A percentile compares a stretch with the other conserved stretches of the same genome.
These are phyloP conservation scores for Beta corolliflora DNA, from an alignment of 179 eudicot species.

Conservation along the genomic window DNA sequence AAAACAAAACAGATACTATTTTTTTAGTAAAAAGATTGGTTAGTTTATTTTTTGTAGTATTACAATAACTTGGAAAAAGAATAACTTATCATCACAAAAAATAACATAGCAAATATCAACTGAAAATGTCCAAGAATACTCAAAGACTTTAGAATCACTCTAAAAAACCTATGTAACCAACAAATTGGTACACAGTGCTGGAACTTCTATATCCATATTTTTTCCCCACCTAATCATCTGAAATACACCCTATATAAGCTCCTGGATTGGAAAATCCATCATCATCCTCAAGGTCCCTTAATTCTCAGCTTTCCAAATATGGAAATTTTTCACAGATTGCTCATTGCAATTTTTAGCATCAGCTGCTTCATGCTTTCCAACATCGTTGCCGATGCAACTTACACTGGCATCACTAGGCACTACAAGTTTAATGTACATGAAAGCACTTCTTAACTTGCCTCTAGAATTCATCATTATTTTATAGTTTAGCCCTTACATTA, in stretches of 20 bases:
- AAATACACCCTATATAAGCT: slow-evolving; percentile 19
- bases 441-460: background rate
- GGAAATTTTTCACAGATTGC: slow-evolving; percentile 6
- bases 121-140: too few species aligned
- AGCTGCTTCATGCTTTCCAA: slow-evolving; percentile 10
- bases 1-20: background rate
- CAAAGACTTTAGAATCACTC: too few species aligned
- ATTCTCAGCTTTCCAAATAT: background rate
- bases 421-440: slow-evolving; percentile 36
- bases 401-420: slow-evolving; percentile 33
- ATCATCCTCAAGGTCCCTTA: slow-evolving; percentile 3
- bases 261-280: background rate
- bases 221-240: slow-evolving; percentile 16
- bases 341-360: slow-evolving; percentile 14
- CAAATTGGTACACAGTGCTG: slow-evolving; percentile 21
- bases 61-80: background rate
- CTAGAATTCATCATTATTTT: too few species aligned
- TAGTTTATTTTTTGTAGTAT: too few species aligned
- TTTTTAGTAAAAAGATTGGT: background rate
- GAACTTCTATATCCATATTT: slow-evolving; percentile 10
- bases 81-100: too few species aligned
- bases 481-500: background rate
- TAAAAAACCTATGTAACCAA: slow-evolving; percentile 32
- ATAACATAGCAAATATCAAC: background rate
- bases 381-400: slow-evolving; percentile 19